These are phyloP conservation scores for Paraurostyla sp. DNA, from an alignment of 73 alveolate species.

Conservation along the genomic window DNA sequence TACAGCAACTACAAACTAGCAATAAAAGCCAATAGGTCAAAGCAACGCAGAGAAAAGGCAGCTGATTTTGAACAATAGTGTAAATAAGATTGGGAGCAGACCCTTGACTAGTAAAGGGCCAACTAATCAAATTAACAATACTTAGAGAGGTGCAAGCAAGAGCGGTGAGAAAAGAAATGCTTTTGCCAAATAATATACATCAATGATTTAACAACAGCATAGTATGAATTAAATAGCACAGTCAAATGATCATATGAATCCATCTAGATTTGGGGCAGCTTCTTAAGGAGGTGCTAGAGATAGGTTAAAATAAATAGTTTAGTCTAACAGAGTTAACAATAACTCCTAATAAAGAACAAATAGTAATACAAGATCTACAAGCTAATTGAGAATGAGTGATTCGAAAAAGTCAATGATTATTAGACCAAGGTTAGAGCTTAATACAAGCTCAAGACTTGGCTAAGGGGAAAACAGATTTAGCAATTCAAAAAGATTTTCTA, in stretches of 20 bases:
- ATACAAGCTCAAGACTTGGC: neutral
- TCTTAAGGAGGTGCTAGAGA: slow-evolving; percentile 7
- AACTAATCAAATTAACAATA: neutral
- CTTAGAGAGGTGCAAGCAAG: neutral
- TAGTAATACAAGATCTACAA: neutral
- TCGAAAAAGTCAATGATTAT: neutral
- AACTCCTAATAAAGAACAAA: neutral
- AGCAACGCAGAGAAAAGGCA: neutral
- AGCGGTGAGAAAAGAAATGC: neutral
- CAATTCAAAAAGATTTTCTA: slow-evolving; percentile 25
- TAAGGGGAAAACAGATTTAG: slow-evolving; percentile 4
- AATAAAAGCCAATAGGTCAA: neutral
- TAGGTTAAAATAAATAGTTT: neutral
- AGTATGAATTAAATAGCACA: neutral
- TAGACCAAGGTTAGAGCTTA: neutral
- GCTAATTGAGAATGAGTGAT: neutral
- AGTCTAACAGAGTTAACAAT: neutral
- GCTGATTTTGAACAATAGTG: neutral
- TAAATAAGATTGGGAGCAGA: neutral
- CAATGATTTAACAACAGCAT: slow-evolving; percentile 7
- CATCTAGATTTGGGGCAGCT: neutral
- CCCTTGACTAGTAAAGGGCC: neutral
- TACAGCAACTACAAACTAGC: neutral
- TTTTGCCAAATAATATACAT: neutral
- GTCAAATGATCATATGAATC: neutral